A percentile compares a stretch with the other conserved stretches of the same genome.
phyloP scores from a whole-genome alignment of 2,329 filamentous ascomycete species.

The Arthrinium phaeospermum region DNA sequence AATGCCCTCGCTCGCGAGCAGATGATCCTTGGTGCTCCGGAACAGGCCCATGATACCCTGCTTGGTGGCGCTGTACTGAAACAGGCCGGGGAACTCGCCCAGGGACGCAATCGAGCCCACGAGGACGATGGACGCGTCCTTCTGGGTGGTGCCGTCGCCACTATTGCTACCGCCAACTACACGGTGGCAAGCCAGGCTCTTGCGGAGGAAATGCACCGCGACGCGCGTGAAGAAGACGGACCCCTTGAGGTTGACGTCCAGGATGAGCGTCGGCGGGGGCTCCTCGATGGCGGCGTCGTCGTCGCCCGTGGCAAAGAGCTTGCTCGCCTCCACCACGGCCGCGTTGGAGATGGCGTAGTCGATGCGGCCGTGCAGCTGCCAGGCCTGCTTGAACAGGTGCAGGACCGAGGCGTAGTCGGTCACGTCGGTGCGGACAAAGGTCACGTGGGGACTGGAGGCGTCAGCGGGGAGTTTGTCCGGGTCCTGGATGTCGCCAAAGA shows the following conservation, averaged over 20 bases:
- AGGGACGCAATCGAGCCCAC: slow-evolving; percentile 15
- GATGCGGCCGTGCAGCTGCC: neutral
- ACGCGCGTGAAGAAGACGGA: slow-evolving; percentile 18
- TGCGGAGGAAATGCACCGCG: neutral
- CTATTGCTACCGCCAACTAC: too few relatives aligned
- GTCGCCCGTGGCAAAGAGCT: neutral
- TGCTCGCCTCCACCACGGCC: neutral
- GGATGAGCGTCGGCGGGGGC: neutral
- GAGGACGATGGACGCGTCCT: slow-evolving; percentile 7
- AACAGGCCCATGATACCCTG: slow-evolving; percentile 21
- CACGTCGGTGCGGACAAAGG: slow-evolving; percentile 16
- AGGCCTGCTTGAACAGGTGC: slow-evolving; percentile 20
- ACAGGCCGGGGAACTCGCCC: slow-evolving; percentile 11
- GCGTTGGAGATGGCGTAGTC: slow-evolving; percentile 16
- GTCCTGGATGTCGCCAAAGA: neutral
- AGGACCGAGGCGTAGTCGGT: slow-evolving; percentile 1
- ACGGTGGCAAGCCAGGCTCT: too few relatives aligned
- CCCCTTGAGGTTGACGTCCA: slow-evolving; percentile 14
- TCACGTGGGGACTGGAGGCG: neutral
- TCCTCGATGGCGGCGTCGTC: slow-evolving; percentile 4
- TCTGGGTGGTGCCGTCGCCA: neutral
- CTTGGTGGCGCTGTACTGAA: slow-evolving; percentile 18
- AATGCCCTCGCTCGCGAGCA: slow-evolving; percentile 17
- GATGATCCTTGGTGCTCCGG: neutral
- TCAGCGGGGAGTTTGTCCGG: neutral